Evolutionary conservation across 2,329 filamentous ascomycete genomes (phyloP).

Genomic region (Teratosphaeria destructans): DNA sequence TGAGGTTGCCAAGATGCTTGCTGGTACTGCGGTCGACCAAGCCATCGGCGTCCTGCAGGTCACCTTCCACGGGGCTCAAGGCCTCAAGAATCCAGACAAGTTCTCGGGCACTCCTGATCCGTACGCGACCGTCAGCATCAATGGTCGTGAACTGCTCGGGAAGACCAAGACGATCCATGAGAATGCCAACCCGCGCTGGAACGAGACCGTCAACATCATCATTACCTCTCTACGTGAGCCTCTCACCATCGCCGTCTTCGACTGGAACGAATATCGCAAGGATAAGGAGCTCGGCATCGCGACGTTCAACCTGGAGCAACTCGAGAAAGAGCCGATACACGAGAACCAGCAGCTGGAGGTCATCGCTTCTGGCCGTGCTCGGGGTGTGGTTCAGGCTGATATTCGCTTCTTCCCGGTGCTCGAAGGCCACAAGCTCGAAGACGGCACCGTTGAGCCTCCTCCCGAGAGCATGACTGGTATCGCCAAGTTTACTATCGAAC

Average conservation of each 20-base stretch:
- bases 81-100: constrained; percentile 90
- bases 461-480: constrained; percentile 92
- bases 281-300: constrained; percentile 88
- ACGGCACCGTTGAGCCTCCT: constrained; percentile 68
- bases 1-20: constrained; percentile 95
- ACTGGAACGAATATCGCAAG: constrained; percentile 93
- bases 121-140: constrained; percentile 76
- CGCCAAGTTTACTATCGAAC: constrained; percentile 82
- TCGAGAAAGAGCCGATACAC: constrained; percentile 66
- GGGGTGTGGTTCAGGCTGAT: constrained; percentile 70
- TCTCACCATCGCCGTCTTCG: constrained; percentile 73
- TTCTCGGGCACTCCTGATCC: constrained; percentile 88
- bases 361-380: constrained; percentile 69
- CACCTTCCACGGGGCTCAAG: constrained; percentile 81
- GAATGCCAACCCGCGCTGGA: constrained; percentile 82
- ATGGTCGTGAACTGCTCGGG: constrained; percentile 68
- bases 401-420: constrained; percentile 93
- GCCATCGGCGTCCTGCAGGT: constrained; percentile 89
- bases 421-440: constrained; percentile 57
- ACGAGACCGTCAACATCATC: constrained; percentile 92
- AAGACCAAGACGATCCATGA: constrained; percentile 83
- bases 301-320: constrained; percentile 71
- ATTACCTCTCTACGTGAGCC: constrained; percentile 83
- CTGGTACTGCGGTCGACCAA: constrained; percentile 86
- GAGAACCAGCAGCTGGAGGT: constrained; percentile 83